Evolutionary conservation across 148 eudicot species (phyloP), one percentile per base, ranked within the genome.

Genomic region (Dysphania ambrosioides): DNA sequence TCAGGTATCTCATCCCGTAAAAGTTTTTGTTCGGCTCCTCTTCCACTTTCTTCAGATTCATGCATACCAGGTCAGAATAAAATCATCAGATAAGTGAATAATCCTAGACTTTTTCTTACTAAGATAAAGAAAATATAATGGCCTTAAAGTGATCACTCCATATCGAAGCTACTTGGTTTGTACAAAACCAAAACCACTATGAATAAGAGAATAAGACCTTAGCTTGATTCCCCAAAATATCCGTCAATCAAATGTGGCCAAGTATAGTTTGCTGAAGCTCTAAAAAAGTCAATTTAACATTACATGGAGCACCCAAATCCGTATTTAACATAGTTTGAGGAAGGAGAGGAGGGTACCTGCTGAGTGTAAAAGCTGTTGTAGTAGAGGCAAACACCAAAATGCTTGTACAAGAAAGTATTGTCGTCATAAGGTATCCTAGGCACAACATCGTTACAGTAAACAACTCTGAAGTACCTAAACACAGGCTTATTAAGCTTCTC

Each of bases 1-100:
- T 81, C 67, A 88, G 55, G 85, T 74, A 92, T 38, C 72, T 29
- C 31, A 83, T 15, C 21, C 85, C 87, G 72, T 82, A 90, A 77
- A 80, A 86, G 75, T 92, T 92, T 62, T 70, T 75, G 84, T 92
- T 88, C 18, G 97, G 97, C 80, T 92, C 90, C 70, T 90, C 97
- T 0, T 84, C 81, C 41, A 91, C 88, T 77, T 69, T 73, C 94
- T 89, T 55, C 77, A 75, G 31, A 47, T 66, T 6, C 49, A 71
- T 24, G 36, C 8, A 18, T 36, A 66, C 21, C 67, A 72, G n/a
- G n/a, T n/a, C n/a, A n/a, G 4, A 64, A 32, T 32, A 55, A 59
- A 71, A 53, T 5, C 44, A 66, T 30, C 67, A 72, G 2, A 78
- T 5, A 38, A 13, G 36, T 34, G 36, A 16, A 56, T n/a, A n/a